Evolutionary conservation across 495 filamentous ascomycete genomes (phyloP).

Genomic region (Podospora comata): DNA sequence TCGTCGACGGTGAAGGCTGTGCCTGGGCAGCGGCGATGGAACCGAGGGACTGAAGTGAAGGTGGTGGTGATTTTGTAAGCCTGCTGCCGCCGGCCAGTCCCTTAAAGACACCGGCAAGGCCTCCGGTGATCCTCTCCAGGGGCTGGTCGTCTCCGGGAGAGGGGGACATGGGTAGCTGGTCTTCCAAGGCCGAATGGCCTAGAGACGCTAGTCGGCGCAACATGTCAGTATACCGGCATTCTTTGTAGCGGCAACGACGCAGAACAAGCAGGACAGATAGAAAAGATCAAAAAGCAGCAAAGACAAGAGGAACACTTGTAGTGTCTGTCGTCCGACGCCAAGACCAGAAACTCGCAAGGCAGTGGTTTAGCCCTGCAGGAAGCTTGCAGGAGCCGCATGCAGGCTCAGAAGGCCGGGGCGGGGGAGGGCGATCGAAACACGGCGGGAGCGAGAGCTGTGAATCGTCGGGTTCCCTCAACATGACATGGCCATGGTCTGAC

Average conservation of each 20-base stretch:
- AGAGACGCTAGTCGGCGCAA: constrained; percentile 45
- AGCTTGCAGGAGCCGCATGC: constrained; percentile 38
- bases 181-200: constrained; percentile 41
- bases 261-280: background rate
- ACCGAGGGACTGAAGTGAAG: constrained; percentile 25
- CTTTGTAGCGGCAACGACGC: background rate
- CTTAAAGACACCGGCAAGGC: constrained; percentile 56
- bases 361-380: constrained; percentile 22
- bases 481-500: background rate
- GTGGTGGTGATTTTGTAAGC: constrained; percentile 43
- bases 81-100: constrained; percentile 49
- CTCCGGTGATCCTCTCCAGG: constrained; percentile 48
- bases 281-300: constrained; percentile 4
- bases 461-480: background rate
- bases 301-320: background rate
- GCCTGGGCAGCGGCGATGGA: constrained; percentile 20
- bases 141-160: constrained; percentile 53
- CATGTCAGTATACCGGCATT: constrained; percentile 40
- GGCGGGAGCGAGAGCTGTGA: constrained; percentile 11
- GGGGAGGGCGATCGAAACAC: constrained; percentile 11
- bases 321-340: constrained; percentile 17
- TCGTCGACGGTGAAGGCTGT: constrained; percentile 20
- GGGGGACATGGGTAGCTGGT: constrained; percentile 51
- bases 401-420: constrained; percentile 19
- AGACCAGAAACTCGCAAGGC: constrained; percentile 18